Evolutionary conservation across 306 rosid species (phyloP).

Genomic region (Castanea mollissima): DNA sequence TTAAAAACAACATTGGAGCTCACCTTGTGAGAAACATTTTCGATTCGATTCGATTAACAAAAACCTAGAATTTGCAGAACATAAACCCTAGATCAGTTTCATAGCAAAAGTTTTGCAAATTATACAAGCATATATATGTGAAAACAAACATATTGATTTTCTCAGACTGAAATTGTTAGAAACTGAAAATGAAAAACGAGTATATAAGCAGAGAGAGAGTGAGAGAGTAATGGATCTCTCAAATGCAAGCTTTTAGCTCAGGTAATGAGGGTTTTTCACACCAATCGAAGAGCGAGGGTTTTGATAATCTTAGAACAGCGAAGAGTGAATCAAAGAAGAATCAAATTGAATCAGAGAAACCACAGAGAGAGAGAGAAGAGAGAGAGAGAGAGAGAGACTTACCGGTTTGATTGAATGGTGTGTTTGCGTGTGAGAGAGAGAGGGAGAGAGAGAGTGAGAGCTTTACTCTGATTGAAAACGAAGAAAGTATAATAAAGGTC

Average conservation of each 20-base stretch:
- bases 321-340: too few species aligned
- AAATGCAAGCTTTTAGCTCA: neutral
- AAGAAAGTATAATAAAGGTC: neutral
- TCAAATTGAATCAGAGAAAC: neutral
- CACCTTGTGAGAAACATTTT: slow-evolving; percentile 93
- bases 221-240: neutral
- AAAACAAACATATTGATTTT: neutral
- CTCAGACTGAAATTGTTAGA: neutral
- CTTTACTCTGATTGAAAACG: neutral
- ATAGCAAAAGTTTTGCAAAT: too few species aligned
- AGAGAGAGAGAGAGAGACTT: neutral
- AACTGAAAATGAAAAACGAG: neutral
- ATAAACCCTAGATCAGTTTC: slow-evolving; percentile 4
- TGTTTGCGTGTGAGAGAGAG: neutral
- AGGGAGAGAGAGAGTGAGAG: neutral
- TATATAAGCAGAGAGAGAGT: neutral
- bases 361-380: too few species aligned
- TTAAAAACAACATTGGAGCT: slow-evolving; percentile 4
- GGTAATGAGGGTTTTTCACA: neutral
- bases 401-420: neutral
- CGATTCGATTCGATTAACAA: slow-evolving; percentile 9
- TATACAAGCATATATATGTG: neutral
- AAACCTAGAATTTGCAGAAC: neutral
- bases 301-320: too few species aligned
- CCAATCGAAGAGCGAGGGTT: too few species aligned